Conservation (phyloP, 805 yeast genomes). For the Metschnikowia matae region DNA sequence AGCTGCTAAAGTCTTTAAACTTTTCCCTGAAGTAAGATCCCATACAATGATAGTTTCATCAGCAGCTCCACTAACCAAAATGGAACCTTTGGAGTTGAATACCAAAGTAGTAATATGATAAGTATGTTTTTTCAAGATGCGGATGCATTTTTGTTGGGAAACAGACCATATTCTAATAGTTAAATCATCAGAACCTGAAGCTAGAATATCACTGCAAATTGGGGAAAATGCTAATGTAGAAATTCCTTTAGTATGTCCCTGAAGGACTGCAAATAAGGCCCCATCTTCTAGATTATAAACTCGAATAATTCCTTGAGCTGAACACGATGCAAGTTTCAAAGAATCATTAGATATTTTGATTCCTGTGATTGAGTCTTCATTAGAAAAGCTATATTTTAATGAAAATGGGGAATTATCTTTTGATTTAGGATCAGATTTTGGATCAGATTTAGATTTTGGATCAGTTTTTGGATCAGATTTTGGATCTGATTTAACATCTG, state of each 20-base stretch:
- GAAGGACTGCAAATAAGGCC: conserved; percentile 18
- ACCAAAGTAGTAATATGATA: conserved; percentile 73
- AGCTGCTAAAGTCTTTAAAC: conserved; percentile 79
- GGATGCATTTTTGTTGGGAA: conserved; percentile 44
- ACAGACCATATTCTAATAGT: conserved; percentile 73
- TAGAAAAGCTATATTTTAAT: conserved; percentile 10
- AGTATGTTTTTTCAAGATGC: conserved; percentile 70
- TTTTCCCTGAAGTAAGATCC: conserved; percentile 72
- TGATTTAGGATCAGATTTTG: no score
- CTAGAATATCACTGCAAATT: conserved; percentile 59
- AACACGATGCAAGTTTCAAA: conserved; percentile 48
- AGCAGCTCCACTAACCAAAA: conserved; percentile 76
- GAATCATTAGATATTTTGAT: conserved; percentile 64
- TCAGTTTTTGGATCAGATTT: no score
- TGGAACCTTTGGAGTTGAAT: conserved; percentile 71
- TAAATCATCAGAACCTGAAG: conserved; percentile 83
- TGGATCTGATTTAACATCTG: no score
- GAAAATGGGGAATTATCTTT: conserved; percentile 6
- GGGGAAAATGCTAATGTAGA: conserved; percentile 79
- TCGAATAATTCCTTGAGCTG: conserved; percentile 27
- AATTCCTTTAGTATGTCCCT: conserved; percentile 67
- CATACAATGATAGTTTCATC: conserved; percentile 90
- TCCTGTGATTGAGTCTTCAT: conserved; percentile 31
- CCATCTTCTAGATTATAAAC: conserved; percentile 24
- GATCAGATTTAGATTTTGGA: no score